Evolutionary conservation across 371 early-diverging fungal species (phyloP), one percentile per base, ranked within the genome.

Genomic region (Funneliformis caledonium): DNA sequence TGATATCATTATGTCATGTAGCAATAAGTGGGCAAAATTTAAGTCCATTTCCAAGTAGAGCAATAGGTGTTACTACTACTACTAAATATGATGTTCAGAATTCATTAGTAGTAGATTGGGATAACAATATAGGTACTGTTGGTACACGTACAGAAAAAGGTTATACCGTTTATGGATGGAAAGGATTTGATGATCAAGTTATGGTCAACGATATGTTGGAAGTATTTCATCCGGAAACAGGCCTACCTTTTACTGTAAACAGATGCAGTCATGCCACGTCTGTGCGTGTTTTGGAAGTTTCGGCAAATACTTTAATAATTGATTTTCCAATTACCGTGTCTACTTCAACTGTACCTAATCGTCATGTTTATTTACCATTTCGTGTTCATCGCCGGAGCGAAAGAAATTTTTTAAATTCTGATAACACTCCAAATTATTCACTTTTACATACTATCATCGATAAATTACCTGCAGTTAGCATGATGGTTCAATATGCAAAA

Each of bases 401-500:
- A 56, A n/a, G 33, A 50, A 69, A 74, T 45, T 81, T 81, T 70
- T 33, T 81, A 22, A 45, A 19, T 56, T 4, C 19, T 14, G 69
- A 74, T 48, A 50, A 50, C 16, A 6, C 16, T 22, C 65, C 78
- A 50, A 77, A 81, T 76, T 81, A 81, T 56, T 10, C 3, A 52
- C 77, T 75, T 33, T 48, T 81, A 33, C 16, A 67, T 6, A 31
- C 10, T 12, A 26, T 59, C 1, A 52, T 81, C 14, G 48, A 56
- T 60, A 45, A 47, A 43, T 72, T 81, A 26, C 81, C 81, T 11
- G 22, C 33, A 43, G 81, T 81, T 22, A 42, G n/a, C 12, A 33
- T n/a, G 10, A 81, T 81, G 81, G 76, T 81, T 19, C 52, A 75
- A n/a, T 81, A 60, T 56, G 81, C 78, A 26, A 52, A 81, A 31